Conservation (phyloP, 2,329 filamentous ascomycete species). For the Talaromyces marneffei region DNA sequence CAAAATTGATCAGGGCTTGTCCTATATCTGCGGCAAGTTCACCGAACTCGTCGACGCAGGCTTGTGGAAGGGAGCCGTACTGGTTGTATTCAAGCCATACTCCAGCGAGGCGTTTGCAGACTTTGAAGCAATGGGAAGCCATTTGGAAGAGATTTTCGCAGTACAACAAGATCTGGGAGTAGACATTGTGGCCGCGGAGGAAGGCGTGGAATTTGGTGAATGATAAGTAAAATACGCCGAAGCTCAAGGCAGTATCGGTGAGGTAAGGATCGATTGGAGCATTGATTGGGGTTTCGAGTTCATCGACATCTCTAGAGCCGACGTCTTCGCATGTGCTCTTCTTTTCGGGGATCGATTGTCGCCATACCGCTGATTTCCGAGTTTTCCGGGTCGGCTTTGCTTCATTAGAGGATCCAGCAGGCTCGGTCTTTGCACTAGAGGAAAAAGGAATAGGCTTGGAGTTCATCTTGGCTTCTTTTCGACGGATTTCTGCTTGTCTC, state of each 20-base stretch:
- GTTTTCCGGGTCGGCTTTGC: neutral
- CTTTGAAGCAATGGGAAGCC: slow-evolving; percentile 14
- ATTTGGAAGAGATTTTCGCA: slow-evolving; percentile 7
- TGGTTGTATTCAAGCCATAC: slow-evolving; percentile 27
- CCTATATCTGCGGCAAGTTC: slow-evolving; percentile 27
- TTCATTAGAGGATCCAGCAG: neutral
- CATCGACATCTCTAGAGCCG: neutral
- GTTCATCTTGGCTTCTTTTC: slow-evolving; percentile 1
- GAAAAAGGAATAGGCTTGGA: neutral
- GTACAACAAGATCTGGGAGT: neutral
- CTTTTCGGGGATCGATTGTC: neutral
- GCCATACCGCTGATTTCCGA: neutral
- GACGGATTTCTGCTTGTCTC: neutral
- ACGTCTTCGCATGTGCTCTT: neutral
- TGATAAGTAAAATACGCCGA: slow-evolving; percentile 7
- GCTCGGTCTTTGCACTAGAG: neutral
- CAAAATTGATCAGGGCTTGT: slow-evolving; percentile 30
- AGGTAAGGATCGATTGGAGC: neutral
- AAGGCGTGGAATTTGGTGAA: slow-evolving; percentile 6
- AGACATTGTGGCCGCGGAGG: slow-evolving; percentile 5
- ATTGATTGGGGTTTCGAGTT: neutral
- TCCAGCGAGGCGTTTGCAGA: slow-evolving; percentile 19
- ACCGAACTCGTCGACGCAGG: slow-evolving; percentile 25
- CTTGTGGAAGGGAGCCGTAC: slow-evolving; percentile 28
- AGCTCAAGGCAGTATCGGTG: neutral